phyloP scores from a whole-genome alignment of 345 rosid genomes.

The Bretschneidera sinensis region DNA sequence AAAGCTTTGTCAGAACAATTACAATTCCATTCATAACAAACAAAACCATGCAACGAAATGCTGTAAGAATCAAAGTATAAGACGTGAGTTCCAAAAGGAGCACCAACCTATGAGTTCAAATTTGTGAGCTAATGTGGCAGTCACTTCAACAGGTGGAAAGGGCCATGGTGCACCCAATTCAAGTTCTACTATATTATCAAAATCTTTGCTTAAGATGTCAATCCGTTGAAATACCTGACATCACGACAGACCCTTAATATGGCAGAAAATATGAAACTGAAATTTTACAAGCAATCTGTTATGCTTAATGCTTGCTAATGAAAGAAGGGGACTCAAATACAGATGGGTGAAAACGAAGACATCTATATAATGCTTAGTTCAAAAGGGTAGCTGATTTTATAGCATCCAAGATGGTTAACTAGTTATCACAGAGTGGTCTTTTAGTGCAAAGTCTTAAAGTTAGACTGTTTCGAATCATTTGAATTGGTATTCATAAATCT shows the following conservation, averaged over 20 bases:
- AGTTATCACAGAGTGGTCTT: too few species aligned
- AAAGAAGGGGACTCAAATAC: not conserved
- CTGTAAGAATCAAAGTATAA: not conserved
- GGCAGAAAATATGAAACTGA: not conserved
- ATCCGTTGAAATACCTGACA: slow-evolving; percentile 86
- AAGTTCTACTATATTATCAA: slow-evolving; percentile 83
- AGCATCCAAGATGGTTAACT: too few species aligned
- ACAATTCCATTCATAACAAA: not conserved
- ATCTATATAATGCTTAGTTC: too few species aligned
- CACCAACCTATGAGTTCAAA: slow-evolving; percentile 71
- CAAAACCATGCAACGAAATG: too few species aligned
- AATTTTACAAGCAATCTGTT: too few species aligned
- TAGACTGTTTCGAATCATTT: too few species aligned
- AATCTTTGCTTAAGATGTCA: slow-evolving; percentile 76
- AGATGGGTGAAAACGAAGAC: too few species aligned
- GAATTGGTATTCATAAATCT: too few species aligned
- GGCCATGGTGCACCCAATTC: slow-evolving; percentile 94
- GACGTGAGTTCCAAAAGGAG: not conserved
- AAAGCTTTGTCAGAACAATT: not conserved
- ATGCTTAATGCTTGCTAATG: not conserved
- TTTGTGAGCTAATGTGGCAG: slow-evolving; percentile 86
- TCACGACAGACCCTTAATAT: not conserved
- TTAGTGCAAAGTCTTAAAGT: too few species aligned
- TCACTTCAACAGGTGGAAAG: slow-evolving; percentile 59
- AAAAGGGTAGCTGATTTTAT: too few species aligned